Percentiles rank a stretch among this genome's conserved stretches.
Conservation (phyloP, 805 yeast species). For the Pichia sporocuriosa region DNA sequence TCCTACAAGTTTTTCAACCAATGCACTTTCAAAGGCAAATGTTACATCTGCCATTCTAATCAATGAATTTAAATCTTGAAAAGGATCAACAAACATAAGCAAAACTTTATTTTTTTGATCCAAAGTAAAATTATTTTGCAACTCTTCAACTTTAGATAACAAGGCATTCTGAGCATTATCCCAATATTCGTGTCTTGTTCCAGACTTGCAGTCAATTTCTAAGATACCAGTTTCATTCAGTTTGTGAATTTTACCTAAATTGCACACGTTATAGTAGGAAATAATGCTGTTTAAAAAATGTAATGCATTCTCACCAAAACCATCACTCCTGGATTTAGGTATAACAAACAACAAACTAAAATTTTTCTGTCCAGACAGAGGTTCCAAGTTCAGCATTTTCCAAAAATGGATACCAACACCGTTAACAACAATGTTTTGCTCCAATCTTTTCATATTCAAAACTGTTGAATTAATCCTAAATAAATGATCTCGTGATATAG, state of each 20-base stretch:
- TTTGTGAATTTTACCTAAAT: slow-evolving; percentile 35
- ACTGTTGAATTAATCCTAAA: slow-evolving; percentile 33
- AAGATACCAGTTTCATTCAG: slow-evolving; percentile 15
- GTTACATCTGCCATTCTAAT: slow-evolving; percentile 42
- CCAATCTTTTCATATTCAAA: slow-evolving; percentile 30
- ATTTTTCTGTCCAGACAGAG: slow-evolving; percentile 42
- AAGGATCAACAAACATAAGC: slow-evolving; percentile 43
- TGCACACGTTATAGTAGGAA: slow-evolving; percentile 40
- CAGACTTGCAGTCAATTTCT: slow-evolving; percentile 16
- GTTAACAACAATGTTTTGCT: slow-evolving; percentile 38
- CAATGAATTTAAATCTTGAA: slow-evolving; percentile 37
- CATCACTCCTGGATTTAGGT: slow-evolving; percentile 16
- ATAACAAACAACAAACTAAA: slow-evolving; percentile 44
- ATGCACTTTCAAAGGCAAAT: slow-evolving; percentile 37
- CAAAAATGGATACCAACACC: slow-evolving; percentile 45
- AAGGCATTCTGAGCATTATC: slow-evolving; percentile 29
- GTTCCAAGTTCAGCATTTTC: slow-evolving; percentile 53
- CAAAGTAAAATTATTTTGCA: slow-evolving; percentile 39
- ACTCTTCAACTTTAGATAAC: slow-evolving; percentile 61
- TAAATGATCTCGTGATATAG: slow-evolving; percentile 18
- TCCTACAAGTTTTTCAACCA: slow-evolving; percentile 17
- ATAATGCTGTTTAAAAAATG: slow-evolving; percentile 36
- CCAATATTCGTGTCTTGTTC: slow-evolving; percentile 16
- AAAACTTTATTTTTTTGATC: slow-evolving; percentile 20
- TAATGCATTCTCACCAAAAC: slow-evolving; percentile 26